Base-by-base conservation (phyloP, 352 stramenopile species). In the Phytophthora pini region DNA sequence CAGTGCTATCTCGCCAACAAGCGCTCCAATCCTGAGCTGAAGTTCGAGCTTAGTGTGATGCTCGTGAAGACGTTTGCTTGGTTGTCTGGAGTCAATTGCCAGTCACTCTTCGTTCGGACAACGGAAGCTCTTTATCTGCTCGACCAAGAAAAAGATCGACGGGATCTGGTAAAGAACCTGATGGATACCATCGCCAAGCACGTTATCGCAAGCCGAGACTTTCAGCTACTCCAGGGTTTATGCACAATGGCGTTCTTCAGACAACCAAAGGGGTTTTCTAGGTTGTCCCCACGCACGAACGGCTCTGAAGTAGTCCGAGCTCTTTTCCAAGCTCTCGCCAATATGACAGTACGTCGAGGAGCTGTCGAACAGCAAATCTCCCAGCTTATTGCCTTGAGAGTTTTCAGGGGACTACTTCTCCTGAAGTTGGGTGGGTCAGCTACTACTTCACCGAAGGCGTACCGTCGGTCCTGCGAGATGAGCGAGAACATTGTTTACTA, bases 91-190 rank as follows among this genome's bases (percentile, higher is more conserved):
- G 65, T 65, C 5, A 79, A 82, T 26, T 90, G 74, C 24, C 26
- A 79, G 4, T 53, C 65, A 2, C 62, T 87, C 11, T 89, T 93
- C 36, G 46, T 72, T 0, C 77, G 82, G 12, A 72, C 84, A 31
- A 79, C 85, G 1, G 79, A 90, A 54, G 74, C 84, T 1, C 67
- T 92, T 29, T 84, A 81, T 43, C 71, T 89, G 40, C 72, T 93
- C 54, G 83, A 90, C 36, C 64, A 82, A 11, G 70, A 91, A 54
- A 81, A 77, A n/a, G 74, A 87, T 31, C 76, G 79, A 20, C 68
- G 68, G n/a, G 73, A 77, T 47, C 68, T 85, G 4, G 51, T 87
- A 5, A 67, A 80, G 38, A 56, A 67, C 3, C 48, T 90, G 2
- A 79, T 82, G 67, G 63, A 79, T 47, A 70, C 77, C 0, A 68